Conservation (phyloP, 192 early-diverging fungal genomes). For the Coemansia asiatica region DNA sequence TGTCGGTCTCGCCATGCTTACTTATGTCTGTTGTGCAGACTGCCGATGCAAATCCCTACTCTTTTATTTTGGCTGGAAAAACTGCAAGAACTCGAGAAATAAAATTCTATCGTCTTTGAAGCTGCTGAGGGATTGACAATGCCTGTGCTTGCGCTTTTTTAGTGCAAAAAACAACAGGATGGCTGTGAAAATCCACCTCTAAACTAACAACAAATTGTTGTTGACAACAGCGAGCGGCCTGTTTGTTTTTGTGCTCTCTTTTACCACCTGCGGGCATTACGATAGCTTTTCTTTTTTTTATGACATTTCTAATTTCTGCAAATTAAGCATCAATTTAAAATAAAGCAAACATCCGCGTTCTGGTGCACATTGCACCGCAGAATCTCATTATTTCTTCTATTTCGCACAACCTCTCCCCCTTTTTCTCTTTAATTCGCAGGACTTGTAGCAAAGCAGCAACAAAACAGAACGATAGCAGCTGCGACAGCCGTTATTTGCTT, state of each 20-base stretch:
- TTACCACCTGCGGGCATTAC: background rate
- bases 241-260: background rate
- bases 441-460: background rate
- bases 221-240: background rate
- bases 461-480: background rate
- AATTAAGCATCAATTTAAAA: slow-evolving; percentile 1
- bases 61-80: slow-evolving; percentile 1
- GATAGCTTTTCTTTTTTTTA: background rate
- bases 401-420: background rate
- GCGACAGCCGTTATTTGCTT: background rate
- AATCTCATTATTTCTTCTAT: background rate
- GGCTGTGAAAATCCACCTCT: background rate
- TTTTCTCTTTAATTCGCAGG: background rate
- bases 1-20: background rate
- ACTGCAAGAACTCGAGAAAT: no score
- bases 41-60: background rate
- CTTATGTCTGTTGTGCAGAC: background rate
- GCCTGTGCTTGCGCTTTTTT: background rate
- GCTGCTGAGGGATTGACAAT: slow-evolving; percentile 3
- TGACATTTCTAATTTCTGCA: background rate
- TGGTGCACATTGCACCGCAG: background rate
- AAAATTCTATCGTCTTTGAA: background rate
- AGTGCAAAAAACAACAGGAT: background rate
- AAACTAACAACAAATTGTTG: background rate
- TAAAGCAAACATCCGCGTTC: background rate